These are phyloP conservation scores for Trichosporon faecale DNA, from an alignment of 1,284 basidiomycete genomes.

Conservation along the genomic window DNA sequence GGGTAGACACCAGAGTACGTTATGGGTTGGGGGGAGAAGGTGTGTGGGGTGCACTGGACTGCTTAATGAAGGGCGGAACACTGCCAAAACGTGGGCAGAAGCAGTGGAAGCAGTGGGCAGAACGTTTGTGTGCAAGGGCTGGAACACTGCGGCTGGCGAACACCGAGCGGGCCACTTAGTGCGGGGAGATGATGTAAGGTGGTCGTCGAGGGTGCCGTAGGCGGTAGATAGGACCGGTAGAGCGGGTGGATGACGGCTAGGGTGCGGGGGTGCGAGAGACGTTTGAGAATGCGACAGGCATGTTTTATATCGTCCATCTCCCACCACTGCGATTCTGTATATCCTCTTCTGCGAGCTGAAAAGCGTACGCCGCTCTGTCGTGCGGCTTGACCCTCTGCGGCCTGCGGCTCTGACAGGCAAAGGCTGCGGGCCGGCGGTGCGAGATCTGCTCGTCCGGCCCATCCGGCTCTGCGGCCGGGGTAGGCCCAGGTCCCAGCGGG, in stretches of 20 bases:
- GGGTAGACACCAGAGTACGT: not conserved
- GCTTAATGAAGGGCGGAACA: not conserved
- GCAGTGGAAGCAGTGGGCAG: not conserved
- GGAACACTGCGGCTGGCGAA: not conserved
- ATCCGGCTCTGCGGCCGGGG: no score
- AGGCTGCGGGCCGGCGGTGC: not conserved
- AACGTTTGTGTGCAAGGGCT: not conserved
- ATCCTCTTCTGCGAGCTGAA: not conserved
- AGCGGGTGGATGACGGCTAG: not conserved
- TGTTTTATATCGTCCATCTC: not conserved
- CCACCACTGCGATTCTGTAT: not conserved
- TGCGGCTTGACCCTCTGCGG: not conserved
- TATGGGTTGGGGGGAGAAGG: not conserved
- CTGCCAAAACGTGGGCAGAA: not conserved
- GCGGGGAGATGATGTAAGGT: not conserved
- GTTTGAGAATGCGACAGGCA: not conserved
- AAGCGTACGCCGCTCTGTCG: not conserved
- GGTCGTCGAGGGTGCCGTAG: not conserved
- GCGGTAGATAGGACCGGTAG: not conserved
- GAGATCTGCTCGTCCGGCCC: not conserved
- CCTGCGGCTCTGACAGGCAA: not conserved
- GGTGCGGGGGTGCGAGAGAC: not conserved
- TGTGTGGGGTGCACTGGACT: not conserved
- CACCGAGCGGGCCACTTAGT: not conserved
- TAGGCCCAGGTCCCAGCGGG: not conserved